Base-by-base conservation (phyloP, 1,139 yeast genomes). In the Pneumocystis carinii region DNA sequence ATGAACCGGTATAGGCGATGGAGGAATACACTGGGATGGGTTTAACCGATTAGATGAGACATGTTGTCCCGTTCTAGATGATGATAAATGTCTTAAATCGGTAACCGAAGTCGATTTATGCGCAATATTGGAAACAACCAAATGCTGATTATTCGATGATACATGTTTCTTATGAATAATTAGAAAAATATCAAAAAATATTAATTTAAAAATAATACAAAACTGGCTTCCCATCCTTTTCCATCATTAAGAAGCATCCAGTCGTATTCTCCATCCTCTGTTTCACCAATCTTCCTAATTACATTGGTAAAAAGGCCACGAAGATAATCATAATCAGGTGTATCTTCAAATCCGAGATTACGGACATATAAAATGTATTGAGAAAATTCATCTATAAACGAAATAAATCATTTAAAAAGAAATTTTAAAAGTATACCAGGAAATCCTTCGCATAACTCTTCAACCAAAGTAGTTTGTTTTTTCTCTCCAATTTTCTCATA, bases 401-500 rank as follows among this genome's bases (percentile, higher is more conserved):
- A 48, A 27, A 48, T 48, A 48, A 48, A 4, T 1, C 27, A 14
- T 1, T 8, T 24, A 24, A 48, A 48, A 19, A 48, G 27, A 48
- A 17, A 24, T 10, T 8, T 7, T 32, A 32, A 48, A 14, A 48
- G 12, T 8, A 24, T 24, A 48, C 55, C 55, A 41, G 97, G 97
- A 72, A 88, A 83, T 8, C 89, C 90, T 65, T 81, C 84, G 72
- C 96, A 86, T 67, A 90, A 77, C 62, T 87, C 90, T 65, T 79
- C 79, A 59, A 92, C 86, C 38, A 86, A 83, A 15, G 96, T 87
- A 12, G 92, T 82, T 75, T 90, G 88, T 76, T 90, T 90, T 75
- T 90, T 90, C 71, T 88, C 92, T 66, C 97, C 97, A 75, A 92
- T 92, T 74, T 90, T 90, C 75, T 92, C 97, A 75, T 92, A 92